Base-by-base conservation (phyloP, 352 stramenopile genomes). In the Thalassiosira hispida region DNA sequence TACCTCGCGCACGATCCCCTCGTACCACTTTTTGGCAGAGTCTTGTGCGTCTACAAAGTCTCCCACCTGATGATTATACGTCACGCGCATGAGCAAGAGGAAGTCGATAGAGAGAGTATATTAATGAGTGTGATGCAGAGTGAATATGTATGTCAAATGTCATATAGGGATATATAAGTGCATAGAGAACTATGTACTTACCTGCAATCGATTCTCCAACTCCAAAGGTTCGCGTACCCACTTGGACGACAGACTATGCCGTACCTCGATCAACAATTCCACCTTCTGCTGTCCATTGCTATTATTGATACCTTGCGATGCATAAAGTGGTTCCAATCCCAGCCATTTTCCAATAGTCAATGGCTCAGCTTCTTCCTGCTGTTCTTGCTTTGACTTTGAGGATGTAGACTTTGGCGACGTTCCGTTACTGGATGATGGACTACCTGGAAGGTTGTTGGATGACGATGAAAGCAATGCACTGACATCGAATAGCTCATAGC, bases 41-140 rank as follows among this genome's bases (percentile, higher is more conserved):
- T 94, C 89, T 73, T 92, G 85, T 22, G 87, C 89, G 84, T 94
- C 89, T 2, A 91, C 79, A 86, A 87, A 91, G 65, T 94, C 87
- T 62, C 89, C 87, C 27, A 88, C 77, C 77, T 85, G 51, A 31
- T 80, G 16, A 44, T 49, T 42, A 71, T 55, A 57, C 42, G 16
- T 23, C 49, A 16, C 35, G 20, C 35, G 27, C 63, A 47, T 40
- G 31, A 38, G 3, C 31, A 8, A 38, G 31, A 38, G 3, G 31
- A 8, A 38, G 3, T 3, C 3, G 8, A 38, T 38, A 38, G 31
- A 38, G 31, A 38, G 31, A 38, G 8, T 38, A 8, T n/a, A n/a
- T n/a, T n/a, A n/a, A n/a, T n/a, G n/a, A n/a, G n/a, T n/a, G n/a
- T n/a, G n/a, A n/a, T n/a, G n/a, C n/a, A n/a, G n/a, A n/a, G n/a